These are phyloP conservation scores for Kwoniella sp. DNA, from an alignment of 768 basidiomycete genomes.

Conservation along the genomic window DNA sequence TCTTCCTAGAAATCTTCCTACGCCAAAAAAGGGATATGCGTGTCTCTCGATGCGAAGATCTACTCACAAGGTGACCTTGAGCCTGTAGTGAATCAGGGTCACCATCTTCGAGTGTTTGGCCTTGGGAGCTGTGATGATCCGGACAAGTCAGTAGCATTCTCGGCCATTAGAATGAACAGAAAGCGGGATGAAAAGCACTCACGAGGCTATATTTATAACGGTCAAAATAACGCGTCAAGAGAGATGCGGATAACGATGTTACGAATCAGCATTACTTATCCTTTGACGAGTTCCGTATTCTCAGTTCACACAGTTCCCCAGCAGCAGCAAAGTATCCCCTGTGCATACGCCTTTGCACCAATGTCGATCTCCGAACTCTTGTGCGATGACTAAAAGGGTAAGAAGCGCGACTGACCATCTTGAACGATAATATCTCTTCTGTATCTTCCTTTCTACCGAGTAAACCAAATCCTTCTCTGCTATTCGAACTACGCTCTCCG, in stretches of 20 bases:
- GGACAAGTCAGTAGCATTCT: neutral
- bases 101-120: constrained; percentile 99
- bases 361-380: too few relatives aligned
- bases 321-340: too few relatives aligned
- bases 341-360: too few relatives aligned
- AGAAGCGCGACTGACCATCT: constrained; percentile 18
- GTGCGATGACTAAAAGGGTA: too few relatives aligned
- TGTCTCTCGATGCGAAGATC: neutral
- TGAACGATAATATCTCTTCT: constrained; percentile 6
- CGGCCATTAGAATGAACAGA: too few relatives aligned
- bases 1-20: neutral
- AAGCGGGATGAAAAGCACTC: too few relatives aligned
- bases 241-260: too few relatives aligned
- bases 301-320: too few relatives aligned
- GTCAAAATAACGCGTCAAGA: neutral
- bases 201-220: constrained; percentile 17
- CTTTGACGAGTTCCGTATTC: too few relatives aligned
- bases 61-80: constrained; percentile 86
- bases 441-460: neutral
- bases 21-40: neutral
- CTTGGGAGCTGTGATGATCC: constrained; percentile 66
- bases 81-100: constrained; percentile 92
- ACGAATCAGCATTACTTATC: too few relatives aligned
- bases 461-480: neutral
- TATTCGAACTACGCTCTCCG: too few relatives aligned